A percentile compares a stretch with the other conserved stretches of the same genome.
phyloP scores from a whole-genome alignment of 768 basidiomycete species.

The Collybia nuda region DNA sequence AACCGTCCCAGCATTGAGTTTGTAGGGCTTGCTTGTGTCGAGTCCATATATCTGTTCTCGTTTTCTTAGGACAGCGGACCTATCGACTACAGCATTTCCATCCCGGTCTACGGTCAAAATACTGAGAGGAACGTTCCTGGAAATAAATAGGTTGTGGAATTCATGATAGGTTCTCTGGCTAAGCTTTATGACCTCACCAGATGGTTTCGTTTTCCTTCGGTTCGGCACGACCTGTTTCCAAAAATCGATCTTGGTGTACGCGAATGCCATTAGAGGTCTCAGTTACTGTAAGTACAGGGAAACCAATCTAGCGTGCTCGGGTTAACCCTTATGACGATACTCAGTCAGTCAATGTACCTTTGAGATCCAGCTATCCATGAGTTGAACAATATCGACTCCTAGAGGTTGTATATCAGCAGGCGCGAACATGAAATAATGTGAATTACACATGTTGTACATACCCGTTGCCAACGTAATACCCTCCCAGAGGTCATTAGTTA shows the following conservation, averaged over 20 bases:
- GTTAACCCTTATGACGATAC: neutral
- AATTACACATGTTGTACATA: slow-evolving; percentile 14
- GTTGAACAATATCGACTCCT: slow-evolving; percentile 67
- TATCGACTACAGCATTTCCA: slow-evolving; percentile 62
- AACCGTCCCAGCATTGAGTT: slow-evolving; percentile 85
- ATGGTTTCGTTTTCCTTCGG: slow-evolving; percentile 85
- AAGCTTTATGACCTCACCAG: slow-evolving; percentile 52
- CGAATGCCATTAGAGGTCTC: slow-evolving; percentile 72
- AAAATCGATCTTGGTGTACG: slow-evolving; percentile 91
- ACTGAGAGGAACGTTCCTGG: slow-evolving; percentile 80
- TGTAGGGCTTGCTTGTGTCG: slow-evolving; percentile 76
- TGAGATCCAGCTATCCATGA: slow-evolving; percentile 93
- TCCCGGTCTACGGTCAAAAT: slow-evolving; percentile 58
- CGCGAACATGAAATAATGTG: neutral
- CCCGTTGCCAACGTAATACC: slow-evolving; percentile 78
- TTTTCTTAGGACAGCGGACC: slow-evolving; percentile 59
- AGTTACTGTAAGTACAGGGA: slow-evolving; percentile 85
- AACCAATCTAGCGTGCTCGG: slow-evolving; percentile 59
- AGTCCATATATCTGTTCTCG: slow-evolving; percentile 70
- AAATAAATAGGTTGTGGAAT: too few species aligned
- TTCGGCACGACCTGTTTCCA: slow-evolving; percentile 78
- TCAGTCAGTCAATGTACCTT: slow-evolving; percentile 42
- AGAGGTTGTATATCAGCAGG: neutral
- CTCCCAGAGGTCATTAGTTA: slow-evolving; percentile 85
- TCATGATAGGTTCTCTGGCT: neutral